These are phyloP conservation scores for Dictyostelium capitatum DNA, from an alignment of 78 protist genomes.

Conservation along the genomic window DNA sequence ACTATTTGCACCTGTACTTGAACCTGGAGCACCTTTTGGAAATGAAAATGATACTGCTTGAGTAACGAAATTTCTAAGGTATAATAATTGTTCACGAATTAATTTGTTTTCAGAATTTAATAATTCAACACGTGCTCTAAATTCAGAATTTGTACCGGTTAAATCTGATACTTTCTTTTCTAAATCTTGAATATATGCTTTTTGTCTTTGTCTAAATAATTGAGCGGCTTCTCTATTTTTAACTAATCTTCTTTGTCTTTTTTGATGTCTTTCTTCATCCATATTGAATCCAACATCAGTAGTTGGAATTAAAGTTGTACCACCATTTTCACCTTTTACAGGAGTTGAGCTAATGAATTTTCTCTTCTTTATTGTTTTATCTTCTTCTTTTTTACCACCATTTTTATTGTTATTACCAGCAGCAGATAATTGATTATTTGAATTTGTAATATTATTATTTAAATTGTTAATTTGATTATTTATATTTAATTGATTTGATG, in stretches of 20 bases:
- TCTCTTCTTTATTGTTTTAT: slow-evolving; percentile 66
- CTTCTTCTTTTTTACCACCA: slow-evolving; percentile 58
- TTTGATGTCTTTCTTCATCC: slow-evolving; percentile 74
- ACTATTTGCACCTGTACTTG: neutral
- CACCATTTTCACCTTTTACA: slow-evolving; percentile 76
- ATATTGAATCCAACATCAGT: slow-evolving; percentile 49
- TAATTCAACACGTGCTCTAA: slow-evolving; percentile 62
- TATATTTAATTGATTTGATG: neutral
- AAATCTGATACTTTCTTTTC: slow-evolving; percentile 73
- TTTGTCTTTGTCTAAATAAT: slow-evolving; percentile 86
- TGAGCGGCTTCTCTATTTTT: slow-evolving; percentile 86
- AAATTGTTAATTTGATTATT: neutral
- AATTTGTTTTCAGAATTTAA: slow-evolving; percentile 79
- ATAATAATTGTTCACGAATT: slow-evolving; percentile 79
- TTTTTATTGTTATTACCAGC: neutral
- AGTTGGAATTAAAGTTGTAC: slow-evolving; percentile 67
- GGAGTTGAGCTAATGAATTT: slow-evolving; percentile 72
- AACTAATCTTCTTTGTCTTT: slow-evolving; percentile 81
- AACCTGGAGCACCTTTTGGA: slow-evolving; percentile 42
- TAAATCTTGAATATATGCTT: slow-evolving; percentile 77
- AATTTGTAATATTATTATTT: slow-evolving; percentile 8
- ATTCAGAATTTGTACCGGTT: slow-evolving; percentile 70
- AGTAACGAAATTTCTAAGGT: slow-evolving; percentile 63
- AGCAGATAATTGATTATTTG: slow-evolving; percentile 1
- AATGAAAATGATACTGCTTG: slow-evolving; percentile 78